Evolutionary conservation across 2,329 filamentous ascomycete species (phyloP).

Genomic region (Trichoderma pleuroti): DNA sequence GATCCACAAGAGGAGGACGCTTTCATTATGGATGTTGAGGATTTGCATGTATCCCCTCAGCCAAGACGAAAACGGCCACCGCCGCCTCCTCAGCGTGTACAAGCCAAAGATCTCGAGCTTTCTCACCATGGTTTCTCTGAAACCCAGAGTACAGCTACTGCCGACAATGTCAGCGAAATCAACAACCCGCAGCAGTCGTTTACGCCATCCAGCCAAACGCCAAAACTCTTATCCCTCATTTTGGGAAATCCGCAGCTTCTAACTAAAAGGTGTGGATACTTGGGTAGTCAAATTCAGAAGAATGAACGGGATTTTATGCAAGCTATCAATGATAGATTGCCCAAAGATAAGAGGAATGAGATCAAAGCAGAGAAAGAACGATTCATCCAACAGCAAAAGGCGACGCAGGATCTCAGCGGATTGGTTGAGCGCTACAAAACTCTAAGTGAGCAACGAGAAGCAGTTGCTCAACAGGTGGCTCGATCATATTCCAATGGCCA

Average conservation of each 20-base stretch:
- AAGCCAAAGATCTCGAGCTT: not conserved
- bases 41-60: not conserved
- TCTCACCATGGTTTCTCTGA: not conserved
- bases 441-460: slow-evolving; percentile 43
- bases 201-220: slow-evolving; percentile 26
- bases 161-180: not conserved
- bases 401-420: slow-evolving; percentile 39
- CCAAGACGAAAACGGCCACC: not conserved
- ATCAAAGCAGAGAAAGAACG: slow-evolving; percentile 50
- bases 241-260: slow-evolving; percentile 32
- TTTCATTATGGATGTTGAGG: slow-evolving; percentile 16
- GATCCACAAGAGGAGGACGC: slow-evolving; percentile 10
- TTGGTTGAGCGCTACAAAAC: slow-evolving; percentile 43
- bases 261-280: slow-evolving; percentile 33
- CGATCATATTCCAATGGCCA: slow-evolving; percentile 49
- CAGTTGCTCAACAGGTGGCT: slow-evolving; percentile 45
- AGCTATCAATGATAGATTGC: slow-evolving; percentile 45
- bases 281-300: slow-evolving; percentile 43
- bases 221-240: slow-evolving; percentile 30
- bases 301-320: slow-evolving; percentile 48
- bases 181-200: not conserved
- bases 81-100: not conserved
- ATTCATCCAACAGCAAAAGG: slow-evolving; percentile 44
- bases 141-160: slow-evolving; percentile 11
- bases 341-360: slow-evolving; percentile 43